Base-by-base conservation (phyloP, 768 basidiomycete genomes). In the Calvatia gigantea region DNA sequence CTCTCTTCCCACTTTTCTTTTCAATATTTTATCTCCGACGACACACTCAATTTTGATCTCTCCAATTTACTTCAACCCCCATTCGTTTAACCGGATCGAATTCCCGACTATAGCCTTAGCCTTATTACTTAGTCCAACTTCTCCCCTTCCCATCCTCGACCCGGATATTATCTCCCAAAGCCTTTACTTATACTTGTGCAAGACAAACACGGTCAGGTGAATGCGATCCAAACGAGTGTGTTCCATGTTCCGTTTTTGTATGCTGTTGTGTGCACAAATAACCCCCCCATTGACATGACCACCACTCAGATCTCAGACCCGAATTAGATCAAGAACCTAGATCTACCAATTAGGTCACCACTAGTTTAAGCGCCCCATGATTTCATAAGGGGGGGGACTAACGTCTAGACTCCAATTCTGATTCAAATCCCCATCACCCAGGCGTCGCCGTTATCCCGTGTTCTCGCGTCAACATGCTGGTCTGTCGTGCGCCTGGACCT, bases 401-500 rank as follows among this genome's bases (percentile, higher is more conserved):
- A 39, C 50, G 15, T 51, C 50, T 11, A 21, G 50, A 51, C 19
- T 19, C 38, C 39, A 35, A 50, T 21, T 12, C 38, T 11, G 44
- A 46, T 46, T 28, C 33, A 38, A 8, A 15, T 21, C 7, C 8
- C 39, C 27, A 19, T 15, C 31, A 48, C 31, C 46, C 31, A 32
- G 17, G n/a, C 46, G 33, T 12, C n/a, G 31, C 46, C 19, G 29
- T 48, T 17, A 11, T 48, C 27, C 31, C 46, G 8, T 42, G 17
- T 21, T 11, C 21, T 39, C 37, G 39, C 50, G n/a, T 41, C 35
- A 51, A 41, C 50, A 12, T 39, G 31, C 46, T 4, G 25, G 41
- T 42, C 21, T 32, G 11, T 48, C 46, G 38, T 51, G 32, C 50
- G 50, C 50, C 50, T 51, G 50, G 50, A 51, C 50, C 50, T 39